Conservation (phyloP, 371 early-diverging fungal species). For the Haplosporangium sp. region DNA sequence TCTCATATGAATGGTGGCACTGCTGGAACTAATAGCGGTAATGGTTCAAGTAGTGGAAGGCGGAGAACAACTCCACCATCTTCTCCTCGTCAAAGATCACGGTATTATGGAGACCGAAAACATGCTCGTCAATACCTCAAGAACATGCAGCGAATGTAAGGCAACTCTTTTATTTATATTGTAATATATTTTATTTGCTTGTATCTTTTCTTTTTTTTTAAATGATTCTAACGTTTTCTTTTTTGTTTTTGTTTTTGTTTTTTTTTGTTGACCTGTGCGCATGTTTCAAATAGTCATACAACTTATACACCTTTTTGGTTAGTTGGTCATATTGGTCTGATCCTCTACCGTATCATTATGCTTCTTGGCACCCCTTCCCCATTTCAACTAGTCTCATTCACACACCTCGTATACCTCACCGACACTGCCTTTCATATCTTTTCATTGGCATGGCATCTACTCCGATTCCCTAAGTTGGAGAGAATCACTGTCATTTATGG, state of each 20-base stretch:
- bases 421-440: slow-evolving; percentile 66
- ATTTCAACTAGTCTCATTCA: slow-evolving; percentile 63
- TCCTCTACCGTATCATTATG: slow-evolving; percentile 53
- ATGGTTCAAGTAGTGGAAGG: slow-evolving; percentile 28
- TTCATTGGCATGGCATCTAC: slow-evolving; percentile 62
- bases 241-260: background rate
- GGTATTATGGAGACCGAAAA: slow-evolving; percentile 40
- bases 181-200: background rate
- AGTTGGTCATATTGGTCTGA: slow-evolving; percentile 61
- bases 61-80: slow-evolving; percentile 39
- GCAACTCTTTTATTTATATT: background rate
- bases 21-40: slow-evolving; percentile 28
- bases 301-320: slow-evolving; percentile 58
- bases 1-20: background rate
- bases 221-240: slow-evolving; percentile 1
- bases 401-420: slow-evolving; percentile 63
- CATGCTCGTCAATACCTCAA: slow-evolving; percentile 55
- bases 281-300: slow-evolving; percentile 45
- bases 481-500: slow-evolving; percentile 72
- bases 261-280: slow-evolving; percentile 47
- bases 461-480: slow-evolving; percentile 61
- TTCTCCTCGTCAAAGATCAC: slow-evolving; percentile 35
- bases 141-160: slow-evolving; percentile 50
- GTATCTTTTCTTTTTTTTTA: no score
- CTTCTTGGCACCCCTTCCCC: slow-evolving; percentile 53